Percentiles rank a stretch among this genome's conserved stretches.
Conservation (phyloP, 768 basidiomycete genomes). For the Russula foetens region DNA sequence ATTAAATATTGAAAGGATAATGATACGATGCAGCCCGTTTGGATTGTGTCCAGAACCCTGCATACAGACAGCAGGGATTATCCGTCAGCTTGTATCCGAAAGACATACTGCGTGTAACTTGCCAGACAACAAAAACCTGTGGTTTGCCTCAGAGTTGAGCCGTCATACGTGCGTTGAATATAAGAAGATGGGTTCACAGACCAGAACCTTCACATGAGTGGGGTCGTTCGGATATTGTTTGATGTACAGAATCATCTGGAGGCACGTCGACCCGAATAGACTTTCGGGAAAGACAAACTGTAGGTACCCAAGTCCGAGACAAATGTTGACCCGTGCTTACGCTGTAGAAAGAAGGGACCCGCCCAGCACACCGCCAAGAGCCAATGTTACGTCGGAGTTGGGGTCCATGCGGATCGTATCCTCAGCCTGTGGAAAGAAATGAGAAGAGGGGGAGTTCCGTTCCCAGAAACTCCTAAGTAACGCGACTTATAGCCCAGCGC, state of each 20-base stretch:
- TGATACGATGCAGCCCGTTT: conserved; percentile 1
- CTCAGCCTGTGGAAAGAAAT: background rate
- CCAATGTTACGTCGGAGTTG: conserved; percentile 18
- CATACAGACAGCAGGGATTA: background rate
- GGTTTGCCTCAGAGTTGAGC: background rate
- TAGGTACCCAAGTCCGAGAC: background rate
- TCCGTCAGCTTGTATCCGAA: background rate
- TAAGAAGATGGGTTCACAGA: background rate
- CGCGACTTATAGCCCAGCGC: background rate
- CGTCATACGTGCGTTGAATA: background rate
- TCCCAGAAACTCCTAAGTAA: background rate
- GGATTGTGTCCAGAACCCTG: conserved; percentile 7
- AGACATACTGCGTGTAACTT: background rate
- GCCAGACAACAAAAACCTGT: conserved; percentile 10
- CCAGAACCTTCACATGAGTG: conserved; percentile 3
- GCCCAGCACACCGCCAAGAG: conserved; percentile 1
- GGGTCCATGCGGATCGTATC: background rate
- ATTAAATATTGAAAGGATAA: conserved; percentile 5
- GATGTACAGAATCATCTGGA: conserved; percentile 8
- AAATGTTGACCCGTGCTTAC: background rate
- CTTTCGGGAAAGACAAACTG: background rate
- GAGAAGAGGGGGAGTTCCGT: background rate
- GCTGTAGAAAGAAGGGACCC: conserved; percentile 3
- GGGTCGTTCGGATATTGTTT: conserved; percentile 6
- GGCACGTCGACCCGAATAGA: background rate